Conservation (phyloP, 768 basidiomycete species). For the Rhizopogon vinicolor region DNA sequence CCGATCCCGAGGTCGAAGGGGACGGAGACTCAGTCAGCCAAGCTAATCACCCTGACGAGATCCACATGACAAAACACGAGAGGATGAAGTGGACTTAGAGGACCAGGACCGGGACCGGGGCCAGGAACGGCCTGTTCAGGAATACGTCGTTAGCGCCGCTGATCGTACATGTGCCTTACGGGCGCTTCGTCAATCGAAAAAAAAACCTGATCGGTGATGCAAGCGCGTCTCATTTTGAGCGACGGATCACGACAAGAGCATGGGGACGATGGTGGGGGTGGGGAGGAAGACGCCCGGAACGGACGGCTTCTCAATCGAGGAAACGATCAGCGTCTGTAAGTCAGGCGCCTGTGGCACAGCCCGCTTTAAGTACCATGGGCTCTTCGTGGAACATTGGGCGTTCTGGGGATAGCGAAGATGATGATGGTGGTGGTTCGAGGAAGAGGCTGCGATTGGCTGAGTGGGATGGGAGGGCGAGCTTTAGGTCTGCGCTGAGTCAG, state of each 20-base stretch:
- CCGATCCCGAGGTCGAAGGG: slow-evolving; percentile 16
- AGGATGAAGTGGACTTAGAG: too few relatives aligned
- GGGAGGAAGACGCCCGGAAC: not conserved
- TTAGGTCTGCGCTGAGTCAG: slow-evolving; percentile 44
- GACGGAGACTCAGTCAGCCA: not conserved
- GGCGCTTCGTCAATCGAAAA: not conserved
- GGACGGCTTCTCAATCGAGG: not conserved
- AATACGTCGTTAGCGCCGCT: not conserved
- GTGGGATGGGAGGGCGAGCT: slow-evolving; percentile 21
- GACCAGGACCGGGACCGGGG: too few relatives aligned
- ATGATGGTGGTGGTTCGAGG: slow-evolving; percentile 7
- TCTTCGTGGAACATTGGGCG: slow-evolving; percentile 44
- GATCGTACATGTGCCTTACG: not conserved
- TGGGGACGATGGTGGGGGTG: too few relatives aligned
- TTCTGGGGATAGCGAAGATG: not conserved
- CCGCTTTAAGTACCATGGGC: slow-evolving; percentile 46
- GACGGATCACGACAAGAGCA: slow-evolving; percentile 15
- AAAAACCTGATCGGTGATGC: slow-evolving; percentile 1
- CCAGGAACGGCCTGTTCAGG: not conserved
- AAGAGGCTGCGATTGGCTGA: slow-evolving; percentile 34
- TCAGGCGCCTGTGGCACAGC: slow-evolving; percentile 28
- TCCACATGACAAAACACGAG: too few relatives aligned
- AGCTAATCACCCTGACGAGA: not conserved
- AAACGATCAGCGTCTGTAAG: not conserved
- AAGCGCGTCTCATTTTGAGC: slow-evolving; percentile 35